Evolutionary conservation across 495 filamentous ascomycete species (phyloP), one percentile per base, ranked within the genome.

Genomic region (Jackrogersella multiformis): DNA sequence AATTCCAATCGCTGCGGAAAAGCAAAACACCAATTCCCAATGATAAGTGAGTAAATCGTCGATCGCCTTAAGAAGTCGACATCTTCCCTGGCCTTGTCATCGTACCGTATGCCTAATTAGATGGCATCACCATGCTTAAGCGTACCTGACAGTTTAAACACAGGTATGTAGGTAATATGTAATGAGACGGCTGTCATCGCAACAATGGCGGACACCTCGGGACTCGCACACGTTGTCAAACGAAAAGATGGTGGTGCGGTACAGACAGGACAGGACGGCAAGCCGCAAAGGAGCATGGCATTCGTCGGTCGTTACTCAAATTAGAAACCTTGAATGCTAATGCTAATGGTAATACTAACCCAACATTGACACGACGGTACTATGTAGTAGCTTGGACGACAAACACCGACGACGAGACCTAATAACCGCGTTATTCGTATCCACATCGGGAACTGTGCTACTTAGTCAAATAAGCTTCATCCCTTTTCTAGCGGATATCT

Each of bases 261-360:
- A 15, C 12, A 49, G 16, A 32, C 2, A 13, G 13, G 30, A n/a
- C n/a, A n/a, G n/a, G n/a, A n/a, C n/a, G n/a, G n/a, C n/a, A n/a
- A 12, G 32, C 5, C n/a, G 20, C 54, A 32, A 4, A 16, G 13
- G 18, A 12, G 16, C 15, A n/a, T 5, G 13, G 51, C 15, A 15
- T 61, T 52, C 35, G 42, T 60, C 60, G 49, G 35, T 51, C 44
- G 10, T 55, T 60, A 5, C 49, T 57, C 39, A 46, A 20, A 18
- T 13, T 58, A 20, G 51, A 64, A 64, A 69, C 55, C 60, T 64
- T 69, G 44, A 60, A 26, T n/a, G n/a, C n/a, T n/a, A n/a, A n/a
- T n/a, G n/a, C n/a, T n/a, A n/a, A n/a, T n/a, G n/a, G n/a, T n/a
- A n/a, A n/a, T 56, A 21, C 24, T 59, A 59, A 59, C 20, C 24